Evolutionary conservation across 2,329 filamentous ascomycete genomes (phyloP).

Genomic region (Tothia fuscella): DNA sequence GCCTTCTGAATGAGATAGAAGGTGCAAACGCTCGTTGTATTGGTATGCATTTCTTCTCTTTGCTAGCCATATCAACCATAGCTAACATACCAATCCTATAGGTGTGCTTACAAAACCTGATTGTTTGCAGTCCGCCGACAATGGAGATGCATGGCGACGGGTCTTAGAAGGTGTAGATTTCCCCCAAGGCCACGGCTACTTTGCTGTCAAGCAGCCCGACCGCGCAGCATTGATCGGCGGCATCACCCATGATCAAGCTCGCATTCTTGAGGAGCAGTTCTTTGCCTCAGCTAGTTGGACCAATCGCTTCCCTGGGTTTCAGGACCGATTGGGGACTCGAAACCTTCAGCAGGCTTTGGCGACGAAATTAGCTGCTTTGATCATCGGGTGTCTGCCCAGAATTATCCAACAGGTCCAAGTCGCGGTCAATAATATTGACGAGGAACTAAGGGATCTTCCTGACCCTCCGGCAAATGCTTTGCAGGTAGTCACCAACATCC

Average conservation of each 20-base stretch:
- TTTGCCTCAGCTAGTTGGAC: constrained; percentile 37
- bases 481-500: constrained; percentile 48
- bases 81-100: no score
- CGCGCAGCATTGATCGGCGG: constrained; percentile 36
- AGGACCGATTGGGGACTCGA: constrained; percentile 39
- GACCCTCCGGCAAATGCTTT: constrained; percentile 58
- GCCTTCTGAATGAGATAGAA: constrained; percentile 39
- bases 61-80: no score
- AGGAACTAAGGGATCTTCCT: constrained; percentile 46
- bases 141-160: constrained; percentile 46
- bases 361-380: constrained; percentile 35
- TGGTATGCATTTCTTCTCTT: no score
- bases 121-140: constrained; percentile 43
- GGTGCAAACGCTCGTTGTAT: constrained; percentile 31
- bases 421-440: constrained; percentile 40
- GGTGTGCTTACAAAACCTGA: constrained; percentile 84
- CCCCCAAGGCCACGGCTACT: constrained; percentile 61
- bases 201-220: constrained; percentile 55
- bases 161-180: constrained; percentile 54
- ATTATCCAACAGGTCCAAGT: constrained; percentile 33
- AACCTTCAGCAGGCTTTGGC: constrained; percentile 40
- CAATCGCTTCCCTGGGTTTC: constrained; percentile 25
- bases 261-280: constrained; percentile 37
- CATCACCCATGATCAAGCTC: constrained; percentile 35
- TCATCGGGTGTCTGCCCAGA: constrained; percentile 27